These are phyloP conservation scores for Ophiognomonia clavigignenti-juglandacearum DNA, from an alignment of 2,329 filamentous ascomycete genomes.

Conservation along the genomic window DNA sequence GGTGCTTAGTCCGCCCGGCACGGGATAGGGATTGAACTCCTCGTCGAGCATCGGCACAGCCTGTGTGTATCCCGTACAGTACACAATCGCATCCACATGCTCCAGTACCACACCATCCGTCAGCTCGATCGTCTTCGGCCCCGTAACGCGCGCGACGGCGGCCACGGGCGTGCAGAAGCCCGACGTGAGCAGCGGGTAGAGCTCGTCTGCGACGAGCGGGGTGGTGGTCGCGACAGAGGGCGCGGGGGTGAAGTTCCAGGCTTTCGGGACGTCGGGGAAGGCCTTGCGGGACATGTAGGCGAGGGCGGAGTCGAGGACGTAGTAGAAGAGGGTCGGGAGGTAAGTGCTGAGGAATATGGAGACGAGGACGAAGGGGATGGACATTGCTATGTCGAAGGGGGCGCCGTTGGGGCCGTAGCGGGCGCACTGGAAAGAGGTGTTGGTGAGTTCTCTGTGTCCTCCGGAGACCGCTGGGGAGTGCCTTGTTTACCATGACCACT, in stretches of 20 bases:
- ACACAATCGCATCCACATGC: conserved; percentile 15
- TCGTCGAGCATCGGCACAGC: conserved; percentile 1
- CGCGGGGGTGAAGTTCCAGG: conserved; percentile 11
- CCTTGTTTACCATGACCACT: not conserved
- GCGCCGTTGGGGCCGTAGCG: conserved; percentile 2
- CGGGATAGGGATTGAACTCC: not conserved
- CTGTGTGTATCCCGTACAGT: conserved; percentile 12
- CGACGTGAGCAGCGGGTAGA: conserved; percentile 11
- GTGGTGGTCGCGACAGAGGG: conserved; percentile 8
- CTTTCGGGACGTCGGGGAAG: not conserved
- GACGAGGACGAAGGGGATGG: not conserved
- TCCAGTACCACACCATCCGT: conserved; percentile 11
- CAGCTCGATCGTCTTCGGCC: conserved; percentile 9
- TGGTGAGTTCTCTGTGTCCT: not conserved
- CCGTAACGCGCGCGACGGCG: conserved; percentile 6
- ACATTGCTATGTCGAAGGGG: not conserved
- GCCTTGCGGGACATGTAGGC: not conserved
- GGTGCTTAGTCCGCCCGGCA: not conserved
- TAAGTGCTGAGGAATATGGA: not conserved
- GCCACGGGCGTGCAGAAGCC: conserved; percentile 14
- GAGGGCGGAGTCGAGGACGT: not conserved
- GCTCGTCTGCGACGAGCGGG: conserved; percentile 11
- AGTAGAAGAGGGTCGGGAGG: not conserved
- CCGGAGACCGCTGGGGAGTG: not conserved
- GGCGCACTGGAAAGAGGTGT: not conserved